phyloP scores from a whole-genome alignment of 2,329 filamentous ascomycete genomes.

The Talaromyces sp. region DNA sequence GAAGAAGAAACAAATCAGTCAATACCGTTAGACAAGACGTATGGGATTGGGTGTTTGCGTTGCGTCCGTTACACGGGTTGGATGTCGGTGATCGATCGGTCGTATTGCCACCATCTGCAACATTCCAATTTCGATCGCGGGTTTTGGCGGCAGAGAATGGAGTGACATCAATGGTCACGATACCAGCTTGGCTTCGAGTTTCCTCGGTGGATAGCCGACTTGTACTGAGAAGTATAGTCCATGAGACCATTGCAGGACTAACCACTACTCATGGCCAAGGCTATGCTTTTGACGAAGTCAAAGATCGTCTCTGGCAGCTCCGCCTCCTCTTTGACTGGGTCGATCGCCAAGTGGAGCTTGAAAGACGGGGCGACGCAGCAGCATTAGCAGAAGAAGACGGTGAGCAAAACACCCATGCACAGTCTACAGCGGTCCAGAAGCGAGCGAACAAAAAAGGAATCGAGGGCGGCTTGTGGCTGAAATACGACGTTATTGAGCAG shows the following conservation, averaged over 20 bases:
- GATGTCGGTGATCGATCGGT: slow-evolving; percentile 65
- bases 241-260: slow-evolving; percentile 29
- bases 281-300: slow-evolving; percentile 41
- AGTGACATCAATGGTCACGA: slow-evolving; percentile 34
- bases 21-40: slow-evolving; percentile 38
- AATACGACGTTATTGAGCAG: slow-evolving; percentile 40
- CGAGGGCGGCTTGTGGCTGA: slow-evolving; percentile 36
- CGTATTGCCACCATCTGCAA: slow-evolving; percentile 51
- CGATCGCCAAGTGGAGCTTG: slow-evolving; percentile 38
- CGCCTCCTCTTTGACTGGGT: slow-evolving; percentile 64
- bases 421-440: neutral
- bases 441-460: slow-evolving; percentile 30
- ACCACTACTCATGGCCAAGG: slow-evolving; percentile 22
- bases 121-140: slow-evolving; percentile 29
- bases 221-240: slow-evolving; percentile 55
- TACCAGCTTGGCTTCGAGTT: slow-evolving; percentile 51
- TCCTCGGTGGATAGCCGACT: slow-evolving; percentile 70
- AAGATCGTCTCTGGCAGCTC: slow-evolving; percentile 61
- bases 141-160: slow-evolving; percentile 24
- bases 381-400: slow-evolving; percentile 16
- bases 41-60: slow-evolving; percentile 71
- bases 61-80: slow-evolving; percentile 53
- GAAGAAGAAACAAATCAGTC: slow-evolving; percentile 26
- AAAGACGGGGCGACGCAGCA: slow-evolving; percentile 7
- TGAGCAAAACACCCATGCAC: neutral